Evolutionary conservation across 2,329 filamentous ascomycete species (phyloP), one percentile per base, ranked within the genome.

Genomic region (Fusarium drepaniforme): DNA sequence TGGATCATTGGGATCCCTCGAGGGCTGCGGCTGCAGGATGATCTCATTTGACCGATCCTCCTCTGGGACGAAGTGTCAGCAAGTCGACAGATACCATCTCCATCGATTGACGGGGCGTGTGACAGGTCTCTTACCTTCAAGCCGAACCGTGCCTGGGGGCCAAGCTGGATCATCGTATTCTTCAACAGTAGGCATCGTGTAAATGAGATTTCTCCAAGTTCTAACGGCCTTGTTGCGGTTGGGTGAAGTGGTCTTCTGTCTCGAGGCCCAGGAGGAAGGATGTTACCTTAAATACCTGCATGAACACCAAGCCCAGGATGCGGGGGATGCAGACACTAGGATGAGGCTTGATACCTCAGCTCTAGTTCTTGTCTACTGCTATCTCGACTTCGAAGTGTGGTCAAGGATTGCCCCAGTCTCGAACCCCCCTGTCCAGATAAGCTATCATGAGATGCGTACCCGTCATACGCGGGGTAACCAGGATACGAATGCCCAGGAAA

Each of bases 1-100:
- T 15, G 68, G 68, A 23, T 71, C 68, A 40, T 71, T 71, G 1
- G 65, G 68, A 28, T 71, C 68, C 12, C 25, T 18, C 11, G 68
- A 51, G 3, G 68, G 68, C 25, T 42, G 42, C 18, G 68, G 68
- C 23, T 70, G 68, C 11, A 67, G 25, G 40, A 70, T 64, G n/a
- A 64, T 61, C 18, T 64, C 37, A 57, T 57, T 12, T 0, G 53
- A 57, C n/a, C 28, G 30, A 23, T 37, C 33, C 15, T 57, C 53
- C 53, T 57, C 53, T 57, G 1, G n/a, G 12, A 21, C n/a, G 3
- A 57, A 57, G 53, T 37, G 30, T 57, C 53, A 57, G 53, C 33
- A 37, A 37, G 30, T 33, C 8, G 12, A 21, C 15, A 15, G 12
- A 37, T 37, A 8, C 3, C 53, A 37, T 18, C 4, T 23, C 46